These are phyloP conservation scores for Hyparrhenia diplandra DNA, from an alignment of 176 grass and related monocot genomes.

Conservation along the genomic window DNA sequence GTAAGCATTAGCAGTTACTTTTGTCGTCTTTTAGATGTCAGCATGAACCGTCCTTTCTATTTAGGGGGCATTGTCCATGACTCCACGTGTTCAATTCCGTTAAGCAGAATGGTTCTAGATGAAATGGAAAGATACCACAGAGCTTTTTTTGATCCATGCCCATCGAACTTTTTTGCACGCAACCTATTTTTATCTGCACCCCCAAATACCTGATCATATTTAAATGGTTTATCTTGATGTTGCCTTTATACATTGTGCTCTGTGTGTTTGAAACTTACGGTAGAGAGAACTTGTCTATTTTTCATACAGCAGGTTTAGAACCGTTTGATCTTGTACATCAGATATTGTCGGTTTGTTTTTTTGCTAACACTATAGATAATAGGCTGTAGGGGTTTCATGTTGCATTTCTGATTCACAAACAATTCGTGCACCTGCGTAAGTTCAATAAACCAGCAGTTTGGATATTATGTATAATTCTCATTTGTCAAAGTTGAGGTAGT, in stretches of 20 bases:
- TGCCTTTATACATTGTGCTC: background rate
- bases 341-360: background rate
- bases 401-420: background rate
- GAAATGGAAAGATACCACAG: background rate
- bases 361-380: background rate
- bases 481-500: background rate
- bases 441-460: background rate
- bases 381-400: background rate
- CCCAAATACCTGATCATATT: background rate
- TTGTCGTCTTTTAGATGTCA: constrained; percentile 19
- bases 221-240: background rate
- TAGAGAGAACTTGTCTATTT: background rate
- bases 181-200: background rate
- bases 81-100: background rate
- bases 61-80: background rate
- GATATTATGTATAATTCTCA: background rate
- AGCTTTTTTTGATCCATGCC: background rate
- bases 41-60: background rate
- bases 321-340: background rate
- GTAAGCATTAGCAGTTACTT: background rate
- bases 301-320: background rate
- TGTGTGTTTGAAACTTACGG: background rate
- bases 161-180: background rate
- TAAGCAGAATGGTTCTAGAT: background rate
- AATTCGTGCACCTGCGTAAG: background rate